Conservation (phyloP, 106 monocot genomes). For the Acanthochlamys bracteata region DNA sequence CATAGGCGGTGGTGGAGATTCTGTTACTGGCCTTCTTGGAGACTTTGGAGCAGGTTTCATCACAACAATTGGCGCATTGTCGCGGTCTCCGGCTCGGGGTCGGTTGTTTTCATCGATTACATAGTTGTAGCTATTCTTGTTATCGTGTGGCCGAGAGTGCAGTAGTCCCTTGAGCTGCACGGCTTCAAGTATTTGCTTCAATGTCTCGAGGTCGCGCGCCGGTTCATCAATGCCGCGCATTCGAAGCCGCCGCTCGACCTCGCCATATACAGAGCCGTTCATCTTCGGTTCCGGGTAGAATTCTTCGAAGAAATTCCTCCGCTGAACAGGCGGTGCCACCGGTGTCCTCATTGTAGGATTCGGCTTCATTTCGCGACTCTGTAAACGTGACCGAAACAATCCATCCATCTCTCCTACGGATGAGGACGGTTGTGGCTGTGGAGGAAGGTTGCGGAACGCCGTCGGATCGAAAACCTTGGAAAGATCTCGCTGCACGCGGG, state of each 20-base stretch:
- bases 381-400: neutral
- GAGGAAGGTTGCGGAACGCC: constrained; percentile 17
- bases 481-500: constrained; percentile 49
- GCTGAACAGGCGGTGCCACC: constrained; percentile 9
- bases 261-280: constrained; percentile 41
- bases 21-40: constrained; percentile 8
- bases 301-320: constrained; percentile 68
- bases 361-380: neutral
- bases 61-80: constrained; percentile 48
- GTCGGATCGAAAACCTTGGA: constrained; percentile 27
- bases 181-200: constrained; percentile 80
- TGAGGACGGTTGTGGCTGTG: neutral
- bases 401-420: neutral
- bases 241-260: constrained; percentile 66
- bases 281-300: constrained; percentile 65
- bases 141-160: constrained; percentile 21
- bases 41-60: constrained; percentile 33
- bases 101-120: constrained; percentile 11
- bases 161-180: constrained; percentile 79
- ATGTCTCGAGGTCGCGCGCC: constrained; percentile 56
- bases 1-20: neutral
- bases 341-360: constrained; percentile 2
- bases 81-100: neutral
- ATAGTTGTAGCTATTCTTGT: constrained; percentile 7
- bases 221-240: constrained; percentile 66